Base-by-base conservation (phyloP, 148 eudicot species). In the Camellia sinensis region DNA sequence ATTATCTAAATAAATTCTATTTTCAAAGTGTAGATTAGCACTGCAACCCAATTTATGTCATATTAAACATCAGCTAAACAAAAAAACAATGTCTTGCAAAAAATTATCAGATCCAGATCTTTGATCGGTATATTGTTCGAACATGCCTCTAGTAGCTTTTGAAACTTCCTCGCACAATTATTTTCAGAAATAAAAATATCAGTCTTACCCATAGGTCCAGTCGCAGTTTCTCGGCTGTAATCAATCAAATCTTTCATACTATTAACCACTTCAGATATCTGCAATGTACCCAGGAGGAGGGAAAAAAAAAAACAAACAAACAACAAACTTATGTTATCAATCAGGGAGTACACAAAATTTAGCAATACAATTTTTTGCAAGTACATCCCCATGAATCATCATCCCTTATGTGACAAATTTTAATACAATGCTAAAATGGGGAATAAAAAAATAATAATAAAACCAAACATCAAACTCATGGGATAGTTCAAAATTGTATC, bases 201-300 rank as follows among this genome's bases (percentile, higher is more conserved):
- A 76, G 73, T 63, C 93, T 90, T 88, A 95, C 98, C 97, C 97
- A 92, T 95, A 37, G 98, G 98, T 79, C 98, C 98, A 11, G 85
- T 87, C 68, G 89, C 87, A 59, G 97, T 91, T 77, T 84, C 81
- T 78, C 94, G 85, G 83, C 98, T 92, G 80, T 91, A 90, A 83
- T 95, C 98, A 69, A 95, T 95, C 88, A 95, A 87, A 89, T 94
- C 98, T 76, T 91, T 94, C 98, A 94, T 92, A 82, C 98, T 94
- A 80, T 94, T 94, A 48, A 94, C 97, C 66, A 94, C 98, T 87
- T 94, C 98, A 21, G 98, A 93, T 84, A 93, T 95, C 98, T 95
- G 93, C 84, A 85, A 79, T 73, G 74, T n/a, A n/a, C 11, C n/a
- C 14, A 21, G 14, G 3, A 52, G n/a, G n/a, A n/a, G n/a, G n/a